A percentile compares a stretch with the other conserved stretches of the same genome.
Conservation (phyloP, 257 asterid genomes). For the Orobanche coerulescens region DNA sequence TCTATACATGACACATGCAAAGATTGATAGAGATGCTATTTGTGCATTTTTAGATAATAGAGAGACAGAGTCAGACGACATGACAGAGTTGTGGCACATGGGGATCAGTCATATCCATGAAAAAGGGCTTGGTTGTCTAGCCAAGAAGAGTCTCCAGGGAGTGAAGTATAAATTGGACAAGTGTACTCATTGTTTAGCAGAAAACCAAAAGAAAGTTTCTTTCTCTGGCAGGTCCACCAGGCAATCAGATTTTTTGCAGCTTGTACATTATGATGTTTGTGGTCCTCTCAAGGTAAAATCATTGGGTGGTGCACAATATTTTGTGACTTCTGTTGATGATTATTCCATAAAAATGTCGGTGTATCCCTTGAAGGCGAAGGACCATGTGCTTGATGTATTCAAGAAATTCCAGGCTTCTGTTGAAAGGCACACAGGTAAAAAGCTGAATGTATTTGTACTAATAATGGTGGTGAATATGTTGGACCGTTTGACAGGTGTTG, state of each 20-base stretch:
- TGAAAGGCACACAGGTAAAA: conserved; percentile 2
- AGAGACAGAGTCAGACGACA: too few relatives aligned
- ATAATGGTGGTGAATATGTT: conserved; percentile 15
- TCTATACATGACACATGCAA: not conserved
- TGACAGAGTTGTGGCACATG: not conserved
- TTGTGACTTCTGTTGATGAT: conserved; percentile 12
- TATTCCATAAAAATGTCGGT: not conserved
- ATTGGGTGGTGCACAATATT: not conserved
- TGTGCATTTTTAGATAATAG: too few relatives aligned
- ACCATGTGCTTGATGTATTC: conserved; percentile 2
- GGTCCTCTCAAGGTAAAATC: not conserved
- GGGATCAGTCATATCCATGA: not conserved
- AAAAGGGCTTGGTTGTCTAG: not conserved
- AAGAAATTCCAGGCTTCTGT: not conserved
- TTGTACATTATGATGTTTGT: not conserved
- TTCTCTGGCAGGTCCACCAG: not conserved
- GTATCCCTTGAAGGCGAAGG: not conserved
- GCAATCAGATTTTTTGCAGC: not conserved
- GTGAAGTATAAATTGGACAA: not conserved
- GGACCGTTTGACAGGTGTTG: conserved; percentile 14
- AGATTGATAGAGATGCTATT: too few relatives aligned
- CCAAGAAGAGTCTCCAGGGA: not conserved
- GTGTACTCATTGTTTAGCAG: not conserved
- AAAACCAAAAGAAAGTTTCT: conserved; percentile 14
- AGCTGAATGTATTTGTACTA: conserved; percentile 7